Conservation (phyloP, 345 rosid genomes). For the Sisymbrium irio region DNA sequence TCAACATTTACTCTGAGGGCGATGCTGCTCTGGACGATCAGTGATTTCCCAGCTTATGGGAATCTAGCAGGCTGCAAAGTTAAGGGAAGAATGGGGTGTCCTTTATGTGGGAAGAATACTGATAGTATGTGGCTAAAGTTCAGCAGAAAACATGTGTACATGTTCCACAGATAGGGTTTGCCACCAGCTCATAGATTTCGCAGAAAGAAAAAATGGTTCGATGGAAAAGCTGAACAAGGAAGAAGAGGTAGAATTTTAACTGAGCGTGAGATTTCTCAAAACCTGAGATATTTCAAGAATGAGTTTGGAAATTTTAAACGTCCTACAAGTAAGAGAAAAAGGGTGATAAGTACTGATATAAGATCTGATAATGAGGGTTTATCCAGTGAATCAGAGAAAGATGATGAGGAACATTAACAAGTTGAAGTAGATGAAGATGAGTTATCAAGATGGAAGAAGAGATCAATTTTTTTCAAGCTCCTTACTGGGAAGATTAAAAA, state of each 20-base stretch:
- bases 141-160: background rate
- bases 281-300: background rate
- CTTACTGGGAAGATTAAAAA: too few relatives aligned
- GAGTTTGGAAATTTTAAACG: background rate
- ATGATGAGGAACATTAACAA: too few relatives aligned
- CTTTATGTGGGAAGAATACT: background rate
- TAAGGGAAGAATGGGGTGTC: background rate
- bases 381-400: too few relatives aligned
- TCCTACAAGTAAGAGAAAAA: background rate
- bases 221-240: background rate
- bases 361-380: too few relatives aligned
- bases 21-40: background rate
- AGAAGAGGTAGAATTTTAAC: background rate
- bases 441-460: too few relatives aligned
- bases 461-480: too few relatives aligned
- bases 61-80: background rate
- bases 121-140: background rate
- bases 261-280: background rate
- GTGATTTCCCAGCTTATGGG: background rate
- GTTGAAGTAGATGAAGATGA: too few relatives aligned
- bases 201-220: background rate
- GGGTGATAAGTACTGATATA: too few relatives aligned
- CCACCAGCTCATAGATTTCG: background rate
- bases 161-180: background rate
- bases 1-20: background rate